Conservation (phyloP, 495 filamentous ascomycete species). For the Lentithecium fluviatile region DNA sequence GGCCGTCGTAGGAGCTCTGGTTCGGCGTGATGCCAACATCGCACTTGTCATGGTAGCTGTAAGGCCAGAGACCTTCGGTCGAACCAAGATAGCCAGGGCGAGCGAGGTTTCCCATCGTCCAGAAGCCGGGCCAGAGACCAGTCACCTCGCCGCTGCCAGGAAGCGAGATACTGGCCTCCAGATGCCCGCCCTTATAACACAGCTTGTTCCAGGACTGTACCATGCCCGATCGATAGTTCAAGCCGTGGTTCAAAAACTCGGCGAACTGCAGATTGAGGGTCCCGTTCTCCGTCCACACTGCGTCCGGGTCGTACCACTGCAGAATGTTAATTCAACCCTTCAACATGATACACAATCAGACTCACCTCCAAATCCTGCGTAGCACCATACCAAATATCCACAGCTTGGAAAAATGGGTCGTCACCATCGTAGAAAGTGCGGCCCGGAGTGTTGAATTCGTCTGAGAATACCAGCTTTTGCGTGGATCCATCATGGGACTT, state of each 20-base stretch:
- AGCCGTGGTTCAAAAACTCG: constrained; percentile 63
- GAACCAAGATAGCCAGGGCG: constrained; percentile 68
- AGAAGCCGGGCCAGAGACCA: constrained; percentile 80
- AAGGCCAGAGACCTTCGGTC: constrained; percentile 77
- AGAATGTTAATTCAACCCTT: background rate
- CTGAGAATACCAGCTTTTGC: constrained; percentile 73
- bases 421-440: constrained; percentile 73
- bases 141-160: constrained; percentile 66
- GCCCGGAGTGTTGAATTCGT: constrained; percentile 72
- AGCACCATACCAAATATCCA: constrained; percentile 79
- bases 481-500: constrained; percentile 58
- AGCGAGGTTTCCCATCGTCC: constrained; percentile 75
- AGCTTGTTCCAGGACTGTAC: constrained; percentile 78
- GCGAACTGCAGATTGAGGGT: constrained; percentile 67
- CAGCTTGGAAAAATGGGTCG: constrained; percentile 68
- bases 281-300: constrained; percentile 65
- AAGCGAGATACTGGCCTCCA: constrained; percentile 76
- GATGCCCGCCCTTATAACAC: constrained; percentile 71
- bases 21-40: constrained; percentile 78
- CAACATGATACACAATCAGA: background rate
- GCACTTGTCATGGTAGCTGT: constrained; percentile 70
- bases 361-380: constrained; percentile 69
- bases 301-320: constrained; percentile 80
- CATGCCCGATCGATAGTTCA: constrained; percentile 79
- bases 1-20: constrained; percentile 66